Percentiles rank a stretch among this genome's conserved stretches.
Conservation (phyloP, 306 rosid species). For the Cyclanthera cordifolia region DNA sequence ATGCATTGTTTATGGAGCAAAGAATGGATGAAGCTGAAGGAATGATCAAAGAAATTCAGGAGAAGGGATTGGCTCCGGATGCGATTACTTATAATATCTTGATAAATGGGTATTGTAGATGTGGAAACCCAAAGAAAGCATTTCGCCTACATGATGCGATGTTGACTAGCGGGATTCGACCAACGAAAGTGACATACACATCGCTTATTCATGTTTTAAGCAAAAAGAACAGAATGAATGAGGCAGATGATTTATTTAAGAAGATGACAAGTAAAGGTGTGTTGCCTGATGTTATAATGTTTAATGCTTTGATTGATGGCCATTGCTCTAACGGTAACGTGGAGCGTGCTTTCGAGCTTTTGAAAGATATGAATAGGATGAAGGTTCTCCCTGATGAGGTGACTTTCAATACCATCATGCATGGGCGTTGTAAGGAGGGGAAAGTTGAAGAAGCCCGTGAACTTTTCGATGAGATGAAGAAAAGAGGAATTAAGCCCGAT, state of each 20-base stretch:
- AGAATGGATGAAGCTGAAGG: constrained; percentile 44
- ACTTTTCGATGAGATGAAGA: constrained; percentile 69
- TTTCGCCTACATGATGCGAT: constrained; percentile 50
- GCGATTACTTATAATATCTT: constrained; percentile 61
- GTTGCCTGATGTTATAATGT: constrained; percentile 54
- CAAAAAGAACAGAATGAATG: constrained; percentile 50
- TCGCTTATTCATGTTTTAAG: constrained; percentile 58
- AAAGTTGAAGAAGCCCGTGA: constrained; percentile 77
- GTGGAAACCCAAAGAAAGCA: constrained; percentile 57
- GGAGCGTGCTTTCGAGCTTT: constrained; percentile 42
- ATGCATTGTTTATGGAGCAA: constrained; percentile 64
- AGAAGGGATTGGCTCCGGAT: constrained; percentile 50
- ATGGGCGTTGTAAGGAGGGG: constrained; percentile 65
- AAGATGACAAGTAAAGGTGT: constrained; percentile 39
- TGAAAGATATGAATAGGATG: constrained; percentile 60
- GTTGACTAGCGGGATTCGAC: constrained; percentile 38
- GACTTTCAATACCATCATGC: constrained; percentile 82
- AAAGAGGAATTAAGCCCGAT: constrained; percentile 71
- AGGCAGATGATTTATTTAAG: constrained; percentile 58
- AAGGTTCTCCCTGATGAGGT: constrained; percentile 61
- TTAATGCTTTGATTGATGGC: constrained; percentile 75
- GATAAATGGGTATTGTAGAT: constrained; percentile 67
- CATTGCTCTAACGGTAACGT: constrained; percentile 51
- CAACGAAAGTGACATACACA: constrained; percentile 60
- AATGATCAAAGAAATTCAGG: constrained; percentile 48